Evolutionary conservation across 495 filamentous ascomycete species (phyloP), one percentile per base, ranked within the genome.

Genomic region (Apodospora peruviana): DNA sequence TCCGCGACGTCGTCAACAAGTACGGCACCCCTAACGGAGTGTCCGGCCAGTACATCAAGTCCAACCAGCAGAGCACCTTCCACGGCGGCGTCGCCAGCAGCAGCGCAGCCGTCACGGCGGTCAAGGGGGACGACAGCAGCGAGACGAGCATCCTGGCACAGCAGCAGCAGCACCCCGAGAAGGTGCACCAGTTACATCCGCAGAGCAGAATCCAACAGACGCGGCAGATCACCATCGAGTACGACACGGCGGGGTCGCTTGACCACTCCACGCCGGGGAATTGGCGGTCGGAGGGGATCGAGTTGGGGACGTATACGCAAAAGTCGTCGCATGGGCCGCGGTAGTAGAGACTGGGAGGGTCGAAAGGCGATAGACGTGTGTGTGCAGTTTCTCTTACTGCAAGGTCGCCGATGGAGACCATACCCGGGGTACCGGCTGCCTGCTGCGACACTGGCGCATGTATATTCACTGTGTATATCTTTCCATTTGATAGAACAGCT

Each of bases 151-250:
- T 45, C 23, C 14, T 35, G 43, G 17, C 16, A 4, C 2, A 5
- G 14, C 19, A 45, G 3, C n/a, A 16, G 10, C 14, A 36, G 29
- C 5, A 7, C 27, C 7, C 27, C 27, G 7, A 7, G 7, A 32
- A 32, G 27, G 27, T 7, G 7, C 27, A 32, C n/a, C n/a, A n/a
- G n/a, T n/a, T n/a, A n/a, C n/a, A n/a, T n/a, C n/a, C n/a, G n/a
- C n/a, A n/a, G n/a, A n/a, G n/a, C 18, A 24, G 40, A 5, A 45
- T 45, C 22, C 43, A 36, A 4, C 43, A 45, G 17, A 45, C 43
- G 5, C 43, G 43, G 2, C 43, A 45, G 25, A 25, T 45, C 16
- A 27, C 29, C 17, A 20, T 45, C 24, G 43, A 45, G 29, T 45
- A 45, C 16, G 27, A 45, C 17, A 17, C 10, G 19, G 10, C 23